Conservation (phyloP, 1,139 yeast species). For the Sugiyamaella japonica region DNA sequence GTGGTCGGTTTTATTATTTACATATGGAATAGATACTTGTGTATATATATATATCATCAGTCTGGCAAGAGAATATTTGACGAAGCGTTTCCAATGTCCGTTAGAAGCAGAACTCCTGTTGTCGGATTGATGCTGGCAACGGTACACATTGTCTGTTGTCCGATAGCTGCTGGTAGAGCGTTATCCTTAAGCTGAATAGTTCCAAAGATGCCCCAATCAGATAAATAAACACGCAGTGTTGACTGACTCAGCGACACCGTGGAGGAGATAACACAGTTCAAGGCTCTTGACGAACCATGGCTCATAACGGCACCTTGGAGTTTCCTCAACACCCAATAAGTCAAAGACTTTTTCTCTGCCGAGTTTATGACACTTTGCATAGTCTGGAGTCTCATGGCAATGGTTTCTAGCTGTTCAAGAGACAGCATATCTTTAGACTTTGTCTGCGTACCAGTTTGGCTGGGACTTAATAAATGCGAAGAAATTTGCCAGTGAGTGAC, state of each 20-base stretch:
- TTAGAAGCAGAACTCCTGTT: neutral
- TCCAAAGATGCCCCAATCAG: slow-evolving; percentile 26
- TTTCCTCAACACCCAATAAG: slow-evolving; percentile 47
- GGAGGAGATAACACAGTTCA: slow-evolving; percentile 7
- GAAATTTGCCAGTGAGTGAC: slow-evolving; percentile 75
- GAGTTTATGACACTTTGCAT: slow-evolving; percentile 26
- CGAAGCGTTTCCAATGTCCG: neutral
- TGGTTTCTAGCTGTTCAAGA: slow-evolving; percentile 29
- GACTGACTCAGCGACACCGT: neutral
- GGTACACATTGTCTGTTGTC: neutral
- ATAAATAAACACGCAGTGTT: slow-evolving; percentile 19
- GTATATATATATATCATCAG: neutral
- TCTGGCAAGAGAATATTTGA: slow-evolving; percentile 6
- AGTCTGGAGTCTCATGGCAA: slow-evolving; percentile 34
- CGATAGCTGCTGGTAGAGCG: neutral
- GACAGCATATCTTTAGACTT: slow-evolving; percentile 10
- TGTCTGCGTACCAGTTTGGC: neutral
- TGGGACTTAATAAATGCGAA: slow-evolving; percentile 36
- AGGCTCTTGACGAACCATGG: neutral
- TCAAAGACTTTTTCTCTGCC: slow-evolving; percentile 35
- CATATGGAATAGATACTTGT: neutral
- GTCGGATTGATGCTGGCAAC: neutral
- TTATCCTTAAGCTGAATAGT: neutral
- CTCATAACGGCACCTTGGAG: neutral
- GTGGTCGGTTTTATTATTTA: neutral